These are phyloP conservation scores for Cucurbita pepo DNA, from an alignment of 306 rosid genomes.

Conservation along the genomic window DNA sequence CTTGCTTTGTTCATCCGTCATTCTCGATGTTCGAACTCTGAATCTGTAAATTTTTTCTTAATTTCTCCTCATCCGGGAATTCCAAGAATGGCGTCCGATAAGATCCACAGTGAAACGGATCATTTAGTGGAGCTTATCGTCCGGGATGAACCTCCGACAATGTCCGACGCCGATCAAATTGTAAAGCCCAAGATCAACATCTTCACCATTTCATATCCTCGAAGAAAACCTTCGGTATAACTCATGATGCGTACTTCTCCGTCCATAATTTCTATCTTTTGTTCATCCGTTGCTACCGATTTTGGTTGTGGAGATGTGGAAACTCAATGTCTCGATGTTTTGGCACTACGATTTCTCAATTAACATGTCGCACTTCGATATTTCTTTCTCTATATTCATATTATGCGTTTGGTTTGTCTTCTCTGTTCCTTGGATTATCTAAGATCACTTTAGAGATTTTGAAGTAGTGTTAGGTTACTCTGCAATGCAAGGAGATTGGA, in stretches of 20 bases:
- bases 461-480: background rate
- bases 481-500: background rate
- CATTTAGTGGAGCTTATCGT: constrained; percentile 42
- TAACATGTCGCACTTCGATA: background rate
- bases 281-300: background rate
- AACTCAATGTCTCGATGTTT: background rate
- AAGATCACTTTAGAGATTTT: background rate
- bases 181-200: constrained; percentile 71
- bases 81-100: constrained; percentile 23
- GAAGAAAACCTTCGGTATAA: constrained; percentile 36
- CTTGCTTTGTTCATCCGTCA: background rate
- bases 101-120: constrained; percentile 16
- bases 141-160: constrained; percentile 6
- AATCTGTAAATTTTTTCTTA: background rate
- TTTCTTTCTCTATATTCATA: background rate
- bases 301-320: background rate
- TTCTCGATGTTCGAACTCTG: background rate
- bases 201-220: constrained; percentile 57
- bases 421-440: background rate
- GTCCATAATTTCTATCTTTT: background rate
- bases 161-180: constrained; percentile 8
- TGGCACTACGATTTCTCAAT: background rate
- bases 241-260: background rate
- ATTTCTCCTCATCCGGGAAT: background rate
- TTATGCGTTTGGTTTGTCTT: background rate